Base-by-base conservation (phyloP, 1,284 basidiomycete genomes). In the Ustanciosporium gigantosporum region DNA sequence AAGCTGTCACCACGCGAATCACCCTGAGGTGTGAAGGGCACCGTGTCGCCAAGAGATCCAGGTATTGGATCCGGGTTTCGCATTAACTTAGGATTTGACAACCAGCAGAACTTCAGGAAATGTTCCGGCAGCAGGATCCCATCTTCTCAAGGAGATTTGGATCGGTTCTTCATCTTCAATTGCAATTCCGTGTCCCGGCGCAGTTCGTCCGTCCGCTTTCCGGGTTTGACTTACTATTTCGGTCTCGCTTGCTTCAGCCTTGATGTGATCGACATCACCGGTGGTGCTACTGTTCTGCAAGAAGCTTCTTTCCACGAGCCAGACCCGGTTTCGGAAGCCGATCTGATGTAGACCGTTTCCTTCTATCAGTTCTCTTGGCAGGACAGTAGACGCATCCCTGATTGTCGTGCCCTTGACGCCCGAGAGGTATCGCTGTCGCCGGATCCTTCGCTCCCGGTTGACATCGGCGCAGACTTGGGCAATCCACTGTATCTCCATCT, bases 251-350 rank as follows among this genome's bases (percentile, higher is more conserved):
- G 32, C 32, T 13, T 19, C 20, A 19, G 32, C 11, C 14, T 11
- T 9, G 24, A 22, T 19, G 31, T 36, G 43, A 20, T 37, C 24
- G 19, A 32, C 41, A 21, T n/a, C 29, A 35, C 36, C 50, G n/a
- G n/a, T n/a, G n/a, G n/a, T n/a, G n/a, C n/a, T n/a, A n/a, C n/a
- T n/a, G n/a, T n/a, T n/a, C n/a, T n/a, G n/a, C n/a, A n/a, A n/a
- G 27, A 64, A 49, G 15, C 17, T 31, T 14, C 52, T 46, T 27
- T 68, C 52, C 14, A 75, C 56, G n/a, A 67, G 51, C 71, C 71
- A 73, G 27, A 76, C 70, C 9, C 70, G 66, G 45, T 76, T 73
- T 9, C 69, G 56, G 45, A 74, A 74, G 0, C 74, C 74, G 31
- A 76, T 59, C 41, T 75, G 71, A 20, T 46, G 40, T 21, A 76